Evolutionary conservation across 495 filamentous ascomycete genomes (phyloP).

Genomic region (Aspergillus biplanus): DNA sequence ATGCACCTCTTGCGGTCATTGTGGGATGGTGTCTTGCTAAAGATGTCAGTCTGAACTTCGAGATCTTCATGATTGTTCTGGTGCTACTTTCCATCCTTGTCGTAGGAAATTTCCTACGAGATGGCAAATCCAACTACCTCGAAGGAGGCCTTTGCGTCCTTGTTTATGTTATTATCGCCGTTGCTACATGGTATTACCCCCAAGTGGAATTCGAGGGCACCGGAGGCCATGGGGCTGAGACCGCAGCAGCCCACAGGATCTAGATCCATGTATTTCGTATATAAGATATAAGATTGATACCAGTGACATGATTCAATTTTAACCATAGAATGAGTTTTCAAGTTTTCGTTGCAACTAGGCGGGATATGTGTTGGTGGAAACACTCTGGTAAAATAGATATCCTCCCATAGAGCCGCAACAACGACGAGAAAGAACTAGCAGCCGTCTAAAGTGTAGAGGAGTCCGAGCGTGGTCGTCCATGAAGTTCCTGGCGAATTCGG

Average conservation of each 20-base stretch:
- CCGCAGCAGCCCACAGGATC: neutral
- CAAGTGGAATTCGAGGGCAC: conserved; percentile 26
- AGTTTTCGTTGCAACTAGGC: too few species aligned
- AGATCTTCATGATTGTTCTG: conserved; percentile 85
- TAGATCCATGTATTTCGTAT: too few species aligned
- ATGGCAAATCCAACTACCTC: conserved; percentile 80
- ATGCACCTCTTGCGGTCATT: conserved; percentile 80
- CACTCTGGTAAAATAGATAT: too few species aligned
- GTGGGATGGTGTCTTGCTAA: conserved; percentile 80
- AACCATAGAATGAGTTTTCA: too few species aligned
- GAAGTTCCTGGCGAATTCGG: too few species aligned
- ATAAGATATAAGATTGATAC: too few species aligned
- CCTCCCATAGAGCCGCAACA: too few species aligned
- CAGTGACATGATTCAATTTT: too few species aligned
- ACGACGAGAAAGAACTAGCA: too few species aligned
- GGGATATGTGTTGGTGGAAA: too few species aligned
- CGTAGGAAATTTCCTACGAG: conserved; percentile 78
- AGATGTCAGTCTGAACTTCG: conserved; percentile 80
- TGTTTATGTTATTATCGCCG: conserved; percentile 58
- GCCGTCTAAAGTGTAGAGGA: too few species aligned
- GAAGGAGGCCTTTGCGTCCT: conserved; percentile 76
- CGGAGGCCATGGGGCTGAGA: neutral
- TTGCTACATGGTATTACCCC: conserved; percentile 57
- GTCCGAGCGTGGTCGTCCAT: too few species aligned
- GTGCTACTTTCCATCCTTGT: conserved; percentile 87